These are phyloP conservation scores for Phytophthora multivora DNA, from an alignment of 352 stramenopile species.

Conservation along the genomic window DNA sequence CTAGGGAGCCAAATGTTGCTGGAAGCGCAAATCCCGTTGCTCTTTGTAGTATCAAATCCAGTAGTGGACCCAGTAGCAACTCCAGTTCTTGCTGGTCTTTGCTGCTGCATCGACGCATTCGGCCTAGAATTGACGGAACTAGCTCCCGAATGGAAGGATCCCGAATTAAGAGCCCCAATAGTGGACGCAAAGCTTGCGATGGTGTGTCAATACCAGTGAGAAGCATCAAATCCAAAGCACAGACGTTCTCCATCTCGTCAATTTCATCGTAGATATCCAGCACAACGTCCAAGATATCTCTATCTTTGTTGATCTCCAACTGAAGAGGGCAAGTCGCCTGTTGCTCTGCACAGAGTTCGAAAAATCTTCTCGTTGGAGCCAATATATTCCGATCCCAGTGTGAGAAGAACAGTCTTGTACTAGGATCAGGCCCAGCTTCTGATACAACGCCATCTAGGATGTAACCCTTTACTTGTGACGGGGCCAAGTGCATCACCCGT, in stretches of 20 bases:
- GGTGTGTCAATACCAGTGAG: constrained; percentile 4
- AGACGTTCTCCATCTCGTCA: constrained; percentile 29
- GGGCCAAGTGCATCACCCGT: constrained; percentile 53
- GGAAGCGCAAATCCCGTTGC: neutral
- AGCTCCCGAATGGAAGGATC: constrained; percentile 32
- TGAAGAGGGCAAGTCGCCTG: constrained; percentile 30
- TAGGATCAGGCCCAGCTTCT: constrained; percentile 26
- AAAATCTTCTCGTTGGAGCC: constrained; percentile 25
- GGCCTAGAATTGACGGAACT: constrained; percentile 38
- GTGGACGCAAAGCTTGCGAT: constrained; percentile 35
- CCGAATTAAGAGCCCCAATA: constrained; percentile 37
- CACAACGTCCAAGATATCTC: constrained; percentile 34
- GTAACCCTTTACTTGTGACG: constrained; percentile 44
- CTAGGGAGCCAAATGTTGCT: neutral
- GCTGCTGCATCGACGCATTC: constrained; percentile 37
- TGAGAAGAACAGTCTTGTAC: constrained; percentile 32
- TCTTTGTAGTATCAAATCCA: constrained; percentile 15
- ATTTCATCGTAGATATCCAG: constrained; percentile 39
- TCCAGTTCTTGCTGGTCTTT: constrained; percentile 41
- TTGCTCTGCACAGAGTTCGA: constrained; percentile 28
- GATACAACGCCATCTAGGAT: constrained; percentile 54
- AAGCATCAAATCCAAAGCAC: constrained; percentile 13
- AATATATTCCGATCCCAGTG: constrained; percentile 43
- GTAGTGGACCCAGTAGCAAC: constrained; percentile 23
- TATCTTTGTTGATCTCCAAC: constrained; percentile 5